Percentiles rank a stretch among this genome's conserved stretches.
These are phyloP conservation scores for Sugiyamaella sp. DNA, from an alignment of 1,139 yeast genomes.

Conservation along the genomic window DNA sequence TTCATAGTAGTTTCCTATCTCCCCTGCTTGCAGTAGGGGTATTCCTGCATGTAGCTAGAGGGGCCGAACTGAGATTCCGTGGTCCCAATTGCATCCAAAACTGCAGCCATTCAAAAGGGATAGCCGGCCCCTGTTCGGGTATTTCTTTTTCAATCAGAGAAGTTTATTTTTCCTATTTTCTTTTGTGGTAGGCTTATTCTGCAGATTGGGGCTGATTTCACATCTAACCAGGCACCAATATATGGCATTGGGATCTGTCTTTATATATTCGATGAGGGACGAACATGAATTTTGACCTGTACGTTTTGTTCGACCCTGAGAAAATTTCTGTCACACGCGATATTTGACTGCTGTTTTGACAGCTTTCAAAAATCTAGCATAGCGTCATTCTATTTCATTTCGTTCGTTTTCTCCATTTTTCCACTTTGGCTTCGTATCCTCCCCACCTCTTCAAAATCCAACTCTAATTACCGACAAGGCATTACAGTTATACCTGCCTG, in stretches of 20 bases:
- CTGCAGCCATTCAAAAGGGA: neutral
- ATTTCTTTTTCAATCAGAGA: neutral
- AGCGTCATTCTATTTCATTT: neutral
- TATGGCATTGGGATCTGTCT: neutral
- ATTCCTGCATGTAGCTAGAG: conserved; percentile 4
- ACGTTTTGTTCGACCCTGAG: neutral
- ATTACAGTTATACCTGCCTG: neutral
- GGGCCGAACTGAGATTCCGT: neutral
- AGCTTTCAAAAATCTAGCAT: neutral
- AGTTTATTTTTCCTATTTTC: neutral
- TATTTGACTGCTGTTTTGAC: too few relatives aligned
- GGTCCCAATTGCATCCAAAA: neutral
- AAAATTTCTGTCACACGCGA: too few relatives aligned
- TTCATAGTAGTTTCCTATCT: conserved; percentile 13
- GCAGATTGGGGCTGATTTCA: neutral
- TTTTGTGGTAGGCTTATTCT: neutral
- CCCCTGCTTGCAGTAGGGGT: conserved; percentile 10
- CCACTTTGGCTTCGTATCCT: neutral
- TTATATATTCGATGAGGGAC: conserved; percentile 4
- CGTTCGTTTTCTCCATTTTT: neutral
- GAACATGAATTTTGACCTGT: neutral
- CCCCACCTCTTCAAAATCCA: neutral
- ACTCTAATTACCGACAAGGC: neutral
- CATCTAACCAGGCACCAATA: neutral
- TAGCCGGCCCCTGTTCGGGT: neutral